These are phyloP conservation scores for Cubamyces lactineus DNA, from an alignment of 768 basidiomycete genomes.

Conservation along the genomic window DNA sequence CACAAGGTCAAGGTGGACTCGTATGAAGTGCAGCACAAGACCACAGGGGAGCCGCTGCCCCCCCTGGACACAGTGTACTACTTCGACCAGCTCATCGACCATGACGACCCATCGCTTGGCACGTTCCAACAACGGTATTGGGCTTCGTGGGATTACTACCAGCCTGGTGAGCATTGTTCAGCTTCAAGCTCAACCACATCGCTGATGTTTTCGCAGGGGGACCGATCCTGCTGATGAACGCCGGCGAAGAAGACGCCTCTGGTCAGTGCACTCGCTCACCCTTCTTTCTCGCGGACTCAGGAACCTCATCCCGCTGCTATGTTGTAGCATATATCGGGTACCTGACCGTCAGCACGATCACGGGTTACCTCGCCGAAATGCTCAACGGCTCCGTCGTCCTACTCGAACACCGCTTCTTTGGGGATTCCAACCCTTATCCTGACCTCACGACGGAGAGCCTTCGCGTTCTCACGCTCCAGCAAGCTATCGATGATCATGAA, in stretches of 20 bases:
- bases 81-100: conserved; percentile 60
- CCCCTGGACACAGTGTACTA: conserved; percentile 44
- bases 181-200: not conserved
- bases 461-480: conserved; percentile 65
- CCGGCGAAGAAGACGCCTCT: conserved; percentile 61
- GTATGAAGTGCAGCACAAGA: too few species aligned
- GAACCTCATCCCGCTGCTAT: conserved; percentile 8
- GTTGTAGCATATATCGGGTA: conserved; percentile 43
- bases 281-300: conserved; percentile 34
- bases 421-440: conserved; percentile 67
- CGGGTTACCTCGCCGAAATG: conserved; percentile 66
- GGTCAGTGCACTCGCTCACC: too few species aligned
- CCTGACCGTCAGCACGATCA: conserved; percentile 65
- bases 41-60: conserved; percentile 25
- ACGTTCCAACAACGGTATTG: conserved; percentile 79
- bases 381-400: conserved; percentile 64
- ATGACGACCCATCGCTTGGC: conserved; percentile 58
- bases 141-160: conserved; percentile 69
- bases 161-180: conserved; percentile 34
- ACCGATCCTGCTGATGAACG: conserved; percentile 65
- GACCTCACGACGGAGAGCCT: conserved; percentile 64
- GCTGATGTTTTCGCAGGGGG: conserved; percentile 38
- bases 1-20: too few species aligned
- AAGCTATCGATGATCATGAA: conserved; percentile 72
- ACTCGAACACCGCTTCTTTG: conserved; percentile 76